phyloP scores from a whole-genome alignment of 345 rosid genomes.

The Aegle marmelos region DNA sequence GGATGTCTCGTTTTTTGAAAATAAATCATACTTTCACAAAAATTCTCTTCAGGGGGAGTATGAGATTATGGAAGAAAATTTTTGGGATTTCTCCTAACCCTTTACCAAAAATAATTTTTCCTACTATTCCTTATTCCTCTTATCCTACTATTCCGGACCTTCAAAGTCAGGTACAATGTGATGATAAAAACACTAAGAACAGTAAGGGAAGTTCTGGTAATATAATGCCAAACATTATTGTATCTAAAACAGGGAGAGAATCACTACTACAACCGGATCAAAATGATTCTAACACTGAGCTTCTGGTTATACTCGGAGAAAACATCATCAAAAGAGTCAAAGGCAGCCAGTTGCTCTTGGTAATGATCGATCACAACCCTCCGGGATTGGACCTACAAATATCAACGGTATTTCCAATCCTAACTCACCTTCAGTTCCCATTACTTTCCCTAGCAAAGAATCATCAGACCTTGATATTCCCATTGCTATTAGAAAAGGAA shows the following conservation, averaged over 20 bases:
- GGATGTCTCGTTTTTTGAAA: no score
- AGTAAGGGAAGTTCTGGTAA: no score
- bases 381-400: not conserved
- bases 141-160: no score
- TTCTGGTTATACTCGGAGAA: not conserved
- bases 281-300: not conserved
- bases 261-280: not conserved
- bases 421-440: not conserved
- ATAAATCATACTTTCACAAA: no score
- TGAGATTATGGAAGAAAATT: no score
- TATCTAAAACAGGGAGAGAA: no score
- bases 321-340: not conserved
- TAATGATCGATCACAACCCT: not conserved
- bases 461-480: not conserved
- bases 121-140: no score
- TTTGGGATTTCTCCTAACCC: no score
- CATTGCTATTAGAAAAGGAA: not conserved
- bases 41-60: no score
- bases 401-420: not conserved
- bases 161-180: no score
- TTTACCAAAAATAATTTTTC: no score
- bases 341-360: not conserved
- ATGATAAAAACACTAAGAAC: no score
- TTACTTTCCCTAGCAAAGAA: not conserved
- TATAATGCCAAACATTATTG: not conserved